Base-by-base conservation (phyloP, 1,284 basidiomycete species). In the Volvariella volvacea region DNA sequence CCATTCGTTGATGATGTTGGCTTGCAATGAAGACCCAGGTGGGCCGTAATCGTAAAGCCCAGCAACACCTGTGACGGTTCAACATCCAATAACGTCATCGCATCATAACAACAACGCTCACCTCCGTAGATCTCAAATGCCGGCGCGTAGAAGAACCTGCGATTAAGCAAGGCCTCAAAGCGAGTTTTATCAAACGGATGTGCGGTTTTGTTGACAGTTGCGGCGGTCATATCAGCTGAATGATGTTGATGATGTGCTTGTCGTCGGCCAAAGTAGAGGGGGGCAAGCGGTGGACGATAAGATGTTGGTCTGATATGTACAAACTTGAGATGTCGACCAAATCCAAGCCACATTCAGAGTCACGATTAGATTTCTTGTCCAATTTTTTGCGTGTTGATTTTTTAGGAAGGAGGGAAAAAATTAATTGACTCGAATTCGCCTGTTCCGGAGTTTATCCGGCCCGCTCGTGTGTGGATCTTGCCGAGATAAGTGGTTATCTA, bases 101-200 rank as follows among this genome's bases (percentile, higher is more conserved):
- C 6, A 28, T 28, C 12, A 6, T 28, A 6, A 28, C 15, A 20
- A 36, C 40, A 40, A 22, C 10, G 55, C 59, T 49, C 49, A 89
- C 94, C 95, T 50, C 93, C 92, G 59, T 98, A 99, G 68, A 98
- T 96, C 66, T 99, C 95, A 58, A 99, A 99, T 1, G 96, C 91
- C 44, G 94, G 95, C 8, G 93, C 92, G 64, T 90, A 98, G 74
- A 99, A 99, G 76, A 99, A 99, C 40, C 96, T 76, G 51, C 90
- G 83, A 56, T 88, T 89, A 51, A 98, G 79, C 46, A 96, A 69
- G 22, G 84, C 85, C 59, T 99, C 95, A 41, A 99, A 77, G 43
- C 86, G 79, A 22, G 71, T 56, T 65, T 96, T 95, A 67, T 94
- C 90, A 61, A 99, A 99, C 12, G 84, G 64, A 63, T 97, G 93